Conservation (phyloP, 345 rosid species). For the Eucalyptus rudis region DNA sequence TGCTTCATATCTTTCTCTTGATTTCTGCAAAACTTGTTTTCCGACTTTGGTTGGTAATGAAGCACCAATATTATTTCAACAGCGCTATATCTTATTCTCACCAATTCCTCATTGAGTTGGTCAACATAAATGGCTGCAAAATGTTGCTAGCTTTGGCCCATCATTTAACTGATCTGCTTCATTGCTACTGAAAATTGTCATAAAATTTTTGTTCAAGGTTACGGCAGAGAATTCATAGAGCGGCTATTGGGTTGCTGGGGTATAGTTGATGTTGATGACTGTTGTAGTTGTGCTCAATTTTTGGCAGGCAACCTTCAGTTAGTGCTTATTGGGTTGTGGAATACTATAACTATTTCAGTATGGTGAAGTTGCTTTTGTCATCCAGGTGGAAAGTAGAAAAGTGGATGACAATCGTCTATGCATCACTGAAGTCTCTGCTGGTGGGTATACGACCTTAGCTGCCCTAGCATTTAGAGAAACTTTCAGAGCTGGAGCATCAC, state of each 20-base stretch:
- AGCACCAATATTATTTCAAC: background rate
- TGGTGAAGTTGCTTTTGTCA: background rate
- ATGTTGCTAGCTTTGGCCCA: background rate
- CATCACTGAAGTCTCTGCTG: slow-evolving; percentile 96
- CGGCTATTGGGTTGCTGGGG: slow-evolving; percentile 68
- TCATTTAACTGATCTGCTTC: background rate
- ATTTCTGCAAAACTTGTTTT: background rate
- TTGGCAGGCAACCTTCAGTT: slow-evolving; percentile 31
- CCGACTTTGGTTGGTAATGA: background rate
- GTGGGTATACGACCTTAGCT: slow-evolving; percentile 89
- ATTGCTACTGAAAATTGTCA: background rate
- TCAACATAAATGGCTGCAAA: background rate
- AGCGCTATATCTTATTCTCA: background rate
- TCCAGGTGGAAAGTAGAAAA: slow-evolving; percentile 62
- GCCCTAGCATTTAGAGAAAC: slow-evolving; percentile 76
- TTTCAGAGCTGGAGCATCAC: slow-evolving; percentile 89
- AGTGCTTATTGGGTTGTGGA: background rate
- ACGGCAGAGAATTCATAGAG: slow-evolving; percentile 86
- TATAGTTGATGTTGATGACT: slow-evolving; percentile 88
- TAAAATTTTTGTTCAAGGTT: slow-evolving; percentile 39
- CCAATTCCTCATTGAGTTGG: background rate
- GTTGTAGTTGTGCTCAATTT: slow-evolving; percentile 78
- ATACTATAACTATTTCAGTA: background rate
- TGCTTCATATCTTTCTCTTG: background rate
- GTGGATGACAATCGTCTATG: slow-evolving; percentile 65